These are phyloP conservation scores for Gossypium laxum DNA, from an alignment of 441 rosid species.

Conservation along the genomic window DNA sequence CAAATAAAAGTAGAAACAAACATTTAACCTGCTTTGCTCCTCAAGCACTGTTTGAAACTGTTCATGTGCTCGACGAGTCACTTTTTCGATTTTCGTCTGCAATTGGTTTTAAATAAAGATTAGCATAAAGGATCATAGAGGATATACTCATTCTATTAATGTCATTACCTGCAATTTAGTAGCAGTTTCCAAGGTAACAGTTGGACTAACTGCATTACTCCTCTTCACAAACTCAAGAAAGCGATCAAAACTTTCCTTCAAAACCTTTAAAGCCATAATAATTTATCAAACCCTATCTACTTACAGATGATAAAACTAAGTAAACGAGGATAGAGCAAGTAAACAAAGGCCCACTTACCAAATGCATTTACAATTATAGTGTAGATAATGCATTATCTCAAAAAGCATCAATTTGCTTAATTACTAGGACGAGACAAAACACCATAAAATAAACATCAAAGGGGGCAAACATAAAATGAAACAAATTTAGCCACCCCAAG, in stretches of 20 bases:
- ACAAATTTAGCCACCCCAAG: neutral
- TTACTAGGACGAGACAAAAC: neutral
- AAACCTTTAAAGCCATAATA: conserved; percentile 43
- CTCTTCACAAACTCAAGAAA: conserved; percentile 84
- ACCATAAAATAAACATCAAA: neutral
- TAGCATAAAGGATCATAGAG: conserved; percentile 4
- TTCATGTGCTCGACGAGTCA: conserved; percentile 96
- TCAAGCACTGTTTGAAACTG: conserved; percentile 89
- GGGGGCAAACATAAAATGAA: neutral
- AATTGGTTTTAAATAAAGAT: conserved; percentile 16
- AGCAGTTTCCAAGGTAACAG: conserved; percentile 90
- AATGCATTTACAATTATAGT: too few species aligned
- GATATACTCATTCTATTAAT: conserved; percentile 11
- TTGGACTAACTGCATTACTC: conserved; percentile 92
- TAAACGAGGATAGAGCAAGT: too few species aligned
- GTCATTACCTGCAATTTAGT: conserved; percentile 84
- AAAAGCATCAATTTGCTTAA: neutral
- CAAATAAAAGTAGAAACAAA: conserved; percentile 4
- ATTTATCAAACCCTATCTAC: neutral
- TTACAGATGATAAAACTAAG: too few species aligned
- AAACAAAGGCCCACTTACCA: too few species aligned
- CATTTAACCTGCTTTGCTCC: conserved; percentile 79
- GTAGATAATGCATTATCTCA: too few species aligned
- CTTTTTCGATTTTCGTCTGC: conserved; percentile 87
- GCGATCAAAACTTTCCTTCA: conserved; percentile 82